These are phyloP conservation scores for Raphidocelis subcapitata DNA, from an alignment of 139 green algal species.

Conservation along the genomic window DNA sequence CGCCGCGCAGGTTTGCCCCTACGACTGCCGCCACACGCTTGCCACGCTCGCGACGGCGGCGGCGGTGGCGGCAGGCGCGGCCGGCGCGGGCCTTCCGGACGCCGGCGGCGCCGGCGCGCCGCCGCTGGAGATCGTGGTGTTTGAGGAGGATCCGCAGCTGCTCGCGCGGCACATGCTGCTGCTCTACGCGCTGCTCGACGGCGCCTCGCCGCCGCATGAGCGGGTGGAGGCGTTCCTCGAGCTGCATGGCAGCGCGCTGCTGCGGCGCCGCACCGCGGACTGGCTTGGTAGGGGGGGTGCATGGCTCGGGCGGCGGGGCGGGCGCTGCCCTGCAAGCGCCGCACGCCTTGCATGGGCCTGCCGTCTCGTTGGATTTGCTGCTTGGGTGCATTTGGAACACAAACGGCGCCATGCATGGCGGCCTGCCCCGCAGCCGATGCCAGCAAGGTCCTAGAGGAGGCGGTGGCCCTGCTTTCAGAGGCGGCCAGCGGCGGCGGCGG, in stretches of 20 bases:
- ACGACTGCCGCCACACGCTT: conserved; percentile 64
- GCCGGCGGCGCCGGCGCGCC: background rate
- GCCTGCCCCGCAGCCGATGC: conserved; percentile 19
- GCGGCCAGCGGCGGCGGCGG: background rate
- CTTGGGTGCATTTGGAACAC: background rate
- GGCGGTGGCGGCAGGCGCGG: background rate
- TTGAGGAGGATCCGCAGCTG: conserved; percentile 62
- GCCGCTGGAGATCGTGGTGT: conserved; percentile 55
- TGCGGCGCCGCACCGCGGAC: conserved; percentile 48
- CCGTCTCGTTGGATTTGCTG: background rate
- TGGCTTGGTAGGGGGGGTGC: too few relatives aligned
- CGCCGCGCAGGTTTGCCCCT: conserved; percentile 44
- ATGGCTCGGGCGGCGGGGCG: too few relatives aligned
- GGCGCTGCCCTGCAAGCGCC: too few relatives aligned
- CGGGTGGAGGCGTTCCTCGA: conserved; percentile 62
- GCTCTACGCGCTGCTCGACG: conserved; percentile 58
- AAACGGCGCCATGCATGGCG: conserved; percentile 17
- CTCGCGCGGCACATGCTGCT: conserved; percentile 71
- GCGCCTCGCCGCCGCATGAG: conserved; percentile 24
- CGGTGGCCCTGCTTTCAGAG: conserved; percentile 7
- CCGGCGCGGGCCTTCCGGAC: too few relatives aligned
- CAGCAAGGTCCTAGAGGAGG: conserved; percentile 11
- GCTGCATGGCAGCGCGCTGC: conserved; percentile 63
- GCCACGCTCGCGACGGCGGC: conserved; percentile 30
- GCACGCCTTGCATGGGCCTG: conserved; percentile 1